phyloP scores from a whole-genome alignment of 2,329 filamentous ascomycete genomes.

The Metarhizium sp. region DNA sequence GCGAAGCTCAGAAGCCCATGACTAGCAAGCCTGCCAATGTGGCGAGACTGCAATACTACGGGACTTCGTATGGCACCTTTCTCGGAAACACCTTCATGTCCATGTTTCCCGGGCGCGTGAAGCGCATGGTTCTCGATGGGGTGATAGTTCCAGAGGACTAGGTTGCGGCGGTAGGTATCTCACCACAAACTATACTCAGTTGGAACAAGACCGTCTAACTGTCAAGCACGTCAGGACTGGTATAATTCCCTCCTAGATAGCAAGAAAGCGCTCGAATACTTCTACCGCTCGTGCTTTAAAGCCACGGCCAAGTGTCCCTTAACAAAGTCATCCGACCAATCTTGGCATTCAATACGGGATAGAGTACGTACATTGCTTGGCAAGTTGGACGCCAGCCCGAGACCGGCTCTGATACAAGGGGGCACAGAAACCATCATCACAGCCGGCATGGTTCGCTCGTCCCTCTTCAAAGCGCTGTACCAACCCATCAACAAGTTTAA shows the following conservation, averaged over 20 bases:
- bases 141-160: too few relatives aligned
- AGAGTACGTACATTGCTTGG: constrained; percentile 17
- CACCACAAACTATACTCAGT: too few relatives aligned
- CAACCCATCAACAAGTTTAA: constrained; percentile 12
- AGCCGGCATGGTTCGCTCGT: constrained; percentile 11
- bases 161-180: too few relatives aligned
- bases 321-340: not conserved
- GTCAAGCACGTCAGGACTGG: too few relatives aligned
- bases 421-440: constrained; percentile 12
- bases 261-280: too few relatives aligned
- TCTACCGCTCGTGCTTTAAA: too few relatives aligned
- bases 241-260: too few relatives aligned
- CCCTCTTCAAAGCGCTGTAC: constrained; percentile 19
- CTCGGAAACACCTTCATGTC: constrained; percentile 15
- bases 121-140: not conserved
- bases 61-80: constrained; percentile 30
- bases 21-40: too few relatives aligned
- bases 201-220: too few relatives aligned
- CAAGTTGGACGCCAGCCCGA: constrained; percentile 13
- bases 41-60: constrained; percentile 31
- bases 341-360: constrained; percentile 3
- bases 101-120: constrained; percentile 19
- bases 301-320: too few relatives aligned
- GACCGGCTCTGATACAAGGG: constrained; percentile 9
- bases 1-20: too few relatives aligned